Evolutionary conservation across 345 rosid genomes (phyloP), one percentile per base, ranked within the genome.

Genomic region (Citrus australasica): DNA sequence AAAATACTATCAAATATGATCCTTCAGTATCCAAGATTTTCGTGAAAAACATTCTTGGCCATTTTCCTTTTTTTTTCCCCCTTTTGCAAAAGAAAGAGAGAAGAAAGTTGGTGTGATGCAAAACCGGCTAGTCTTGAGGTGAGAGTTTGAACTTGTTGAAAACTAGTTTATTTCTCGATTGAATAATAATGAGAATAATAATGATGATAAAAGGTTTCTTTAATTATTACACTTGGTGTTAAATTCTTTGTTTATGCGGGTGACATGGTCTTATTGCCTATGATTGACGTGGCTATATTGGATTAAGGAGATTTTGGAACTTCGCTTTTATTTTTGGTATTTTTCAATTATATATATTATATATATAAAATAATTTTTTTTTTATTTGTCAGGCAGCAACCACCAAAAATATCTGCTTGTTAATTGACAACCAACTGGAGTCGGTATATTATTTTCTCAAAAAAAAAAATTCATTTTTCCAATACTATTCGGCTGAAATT

Each of bases 161-260:
- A 42, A 6, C 60, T 1, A n/a, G 19, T 16, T 11, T 72, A 24
- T 79, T 17, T 79, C 37, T 65, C 55, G 75, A 72, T 64, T 75
- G 62, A 75, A 46, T 64, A 63, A 75, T 74, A 9, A 28, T 60
- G 9, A 42, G 62, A 75, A 46, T 64, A 63, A 75, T 74, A 9
- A 28, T 60, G 9, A 42, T 61, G 21, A 19, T 30, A 9, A 10
- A 48, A 75, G 46, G 35, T 62, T 74, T 61, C 59, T 74, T 61
- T 61, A 40, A 74, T 73, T 60, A 60, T 40, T 69, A 61, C 69
- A 42, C 67, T 62, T 19, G 19, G 19, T 17, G 25, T 27, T 10
- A 33, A 37, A 35, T 40, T 25, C 28, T 27, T 61, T 37, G 9
- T 61, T 38, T 40, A 13, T 46, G 51, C 17, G 25, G 27, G 19